phyloP scores from a whole-genome alignment of 73 alveolate genomes.

The Effrenium voratum region DNA sequence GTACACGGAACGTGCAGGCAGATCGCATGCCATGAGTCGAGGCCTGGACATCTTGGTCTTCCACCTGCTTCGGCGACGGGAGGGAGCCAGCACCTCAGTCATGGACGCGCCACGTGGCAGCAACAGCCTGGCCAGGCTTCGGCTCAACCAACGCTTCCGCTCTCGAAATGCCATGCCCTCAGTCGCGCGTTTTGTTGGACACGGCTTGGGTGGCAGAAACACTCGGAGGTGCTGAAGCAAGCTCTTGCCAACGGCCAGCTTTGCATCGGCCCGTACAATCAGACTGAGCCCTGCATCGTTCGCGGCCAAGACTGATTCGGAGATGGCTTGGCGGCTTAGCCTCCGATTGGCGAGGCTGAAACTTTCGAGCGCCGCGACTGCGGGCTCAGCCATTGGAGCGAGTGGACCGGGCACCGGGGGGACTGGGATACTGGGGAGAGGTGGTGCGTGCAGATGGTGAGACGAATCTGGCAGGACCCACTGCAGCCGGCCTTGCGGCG shows the following conservation, averaged over 20 bases:
- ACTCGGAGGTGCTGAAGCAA: not conserved
- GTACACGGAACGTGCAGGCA: not conserved
- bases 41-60: constrained; percentile 17
- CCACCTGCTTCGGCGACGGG: not conserved
- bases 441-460: too few species aligned
- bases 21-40: not conserved
- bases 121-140: not conserved
- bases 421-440: not conserved
- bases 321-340: not conserved
- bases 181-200: not conserved
- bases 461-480: too few species aligned
- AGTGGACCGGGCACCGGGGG: not conserved
- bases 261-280: not conserved
- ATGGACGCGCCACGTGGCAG: not conserved
- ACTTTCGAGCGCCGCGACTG: not conserved
- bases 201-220: not conserved
- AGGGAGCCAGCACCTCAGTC: not conserved
- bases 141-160: not conserved
- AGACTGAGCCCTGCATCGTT: constrained; percentile 16
- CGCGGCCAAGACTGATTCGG: not conserved
- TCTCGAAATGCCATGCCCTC: not conserved
- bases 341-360: not conserved
- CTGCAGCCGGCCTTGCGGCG: constrained; percentile 30
- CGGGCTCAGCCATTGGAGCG: not conserved
- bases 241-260: not conserved